Percentiles rank a stretch among this genome's conserved stretches.
phyloP scores from a whole-genome alignment of 2,329 filamentous ascomycete species.

The Spiromastix sp. region DNA sequence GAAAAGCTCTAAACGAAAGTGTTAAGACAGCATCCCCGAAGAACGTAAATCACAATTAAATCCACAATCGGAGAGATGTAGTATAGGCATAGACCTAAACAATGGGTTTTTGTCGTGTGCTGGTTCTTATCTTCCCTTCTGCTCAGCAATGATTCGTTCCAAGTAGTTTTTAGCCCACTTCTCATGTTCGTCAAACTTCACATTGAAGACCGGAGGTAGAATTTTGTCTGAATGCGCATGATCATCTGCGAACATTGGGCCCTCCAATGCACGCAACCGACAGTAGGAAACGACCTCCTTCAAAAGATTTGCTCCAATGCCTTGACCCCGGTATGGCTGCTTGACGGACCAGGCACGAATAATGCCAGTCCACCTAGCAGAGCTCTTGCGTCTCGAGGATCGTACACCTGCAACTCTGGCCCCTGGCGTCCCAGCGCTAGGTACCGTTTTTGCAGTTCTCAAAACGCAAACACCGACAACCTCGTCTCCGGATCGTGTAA shows the following conservation, averaged over 20 bases:
- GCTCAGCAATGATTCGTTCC: slow-evolving; percentile 19
- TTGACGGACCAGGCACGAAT: slow-evolving; percentile 77
- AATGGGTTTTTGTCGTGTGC: too few relatives aligned
- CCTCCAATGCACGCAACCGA: slow-evolving; percentile 57
- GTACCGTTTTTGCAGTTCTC: slow-evolving; percentile 12
- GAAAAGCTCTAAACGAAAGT: too few relatives aligned
- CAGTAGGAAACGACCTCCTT: slow-evolving; percentile 61
- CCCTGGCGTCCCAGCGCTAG: slow-evolving; percentile 6
- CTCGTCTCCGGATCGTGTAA: slow-evolving; percentile 56
- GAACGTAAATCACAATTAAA: background rate
- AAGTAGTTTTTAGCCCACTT: slow-evolving; percentile 39
- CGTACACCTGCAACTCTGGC: slow-evolving; percentile 6
- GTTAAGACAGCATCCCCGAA: background rate
- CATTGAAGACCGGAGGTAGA: slow-evolving; percentile 54
- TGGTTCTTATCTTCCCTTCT: slow-evolving; percentile 7
- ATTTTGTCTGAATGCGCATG: slow-evolving; percentile 65
- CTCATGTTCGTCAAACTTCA: slow-evolving; percentile 50
- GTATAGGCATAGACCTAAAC: background rate
- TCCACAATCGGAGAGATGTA: background rate
- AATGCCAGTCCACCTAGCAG: slow-evolving; percentile 32
- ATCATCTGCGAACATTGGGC: slow-evolving; percentile 59
- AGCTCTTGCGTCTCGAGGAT: slow-evolving; percentile 11
- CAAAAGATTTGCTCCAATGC: slow-evolving; percentile 62
- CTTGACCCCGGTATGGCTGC: slow-evolving; percentile 56
- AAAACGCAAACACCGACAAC: slow-evolving; percentile 64